Conservation (phyloP, 495 filamentous ascomycete genomes). For the Penicillium ochrochloron region DNA sequence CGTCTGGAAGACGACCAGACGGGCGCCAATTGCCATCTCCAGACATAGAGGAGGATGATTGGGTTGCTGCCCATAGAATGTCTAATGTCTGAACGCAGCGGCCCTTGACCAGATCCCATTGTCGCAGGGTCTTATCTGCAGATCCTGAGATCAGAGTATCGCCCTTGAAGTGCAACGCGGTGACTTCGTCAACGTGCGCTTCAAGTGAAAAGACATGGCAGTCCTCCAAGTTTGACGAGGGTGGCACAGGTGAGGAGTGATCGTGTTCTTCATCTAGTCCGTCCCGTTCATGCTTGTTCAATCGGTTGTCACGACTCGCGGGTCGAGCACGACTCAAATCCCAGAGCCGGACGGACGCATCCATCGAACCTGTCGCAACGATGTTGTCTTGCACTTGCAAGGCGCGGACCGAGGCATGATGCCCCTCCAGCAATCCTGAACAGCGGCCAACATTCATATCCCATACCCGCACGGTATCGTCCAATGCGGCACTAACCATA, state of each 20-base stretch:
- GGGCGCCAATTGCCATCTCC: constrained; percentile 58
- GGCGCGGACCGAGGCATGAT: constrained; percentile 90
- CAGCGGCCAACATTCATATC: constrained; percentile 92
- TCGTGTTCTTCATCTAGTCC: constrained; percentile 64
- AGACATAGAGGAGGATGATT: constrained; percentile 74
- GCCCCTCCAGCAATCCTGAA: constrained; percentile 87
- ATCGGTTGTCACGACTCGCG: constrained; percentile 59
- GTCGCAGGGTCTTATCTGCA: constrained; percentile 92
- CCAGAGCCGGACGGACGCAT: constrained; percentile 94
- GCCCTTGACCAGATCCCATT: constrained; percentile 96
- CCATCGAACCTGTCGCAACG: constrained; percentile 92
- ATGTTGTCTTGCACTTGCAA: constrained; percentile 96
- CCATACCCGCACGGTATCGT: constrained; percentile 98
- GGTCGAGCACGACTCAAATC: constrained; percentile 77
- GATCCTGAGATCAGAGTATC: constrained; percentile 94
- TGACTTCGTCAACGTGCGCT: constrained; percentile 92
- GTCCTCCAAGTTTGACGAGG: constrained; percentile 77
- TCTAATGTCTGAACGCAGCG: constrained; percentile 97
- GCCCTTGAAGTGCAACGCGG: constrained; percentile 85
- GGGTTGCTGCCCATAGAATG: constrained; percentile 97
- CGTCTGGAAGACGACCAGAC: constrained; percentile 63
- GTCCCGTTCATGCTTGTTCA: constrained; percentile 67
- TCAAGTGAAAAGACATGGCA: constrained; percentile 85
- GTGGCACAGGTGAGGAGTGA: constrained; percentile 57
- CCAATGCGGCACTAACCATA: constrained; percentile 91